Evolutionary conservation across 2,329 filamentous ascomycete species (phyloP).

Genomic region (Aureobasidium sp.): DNA sequence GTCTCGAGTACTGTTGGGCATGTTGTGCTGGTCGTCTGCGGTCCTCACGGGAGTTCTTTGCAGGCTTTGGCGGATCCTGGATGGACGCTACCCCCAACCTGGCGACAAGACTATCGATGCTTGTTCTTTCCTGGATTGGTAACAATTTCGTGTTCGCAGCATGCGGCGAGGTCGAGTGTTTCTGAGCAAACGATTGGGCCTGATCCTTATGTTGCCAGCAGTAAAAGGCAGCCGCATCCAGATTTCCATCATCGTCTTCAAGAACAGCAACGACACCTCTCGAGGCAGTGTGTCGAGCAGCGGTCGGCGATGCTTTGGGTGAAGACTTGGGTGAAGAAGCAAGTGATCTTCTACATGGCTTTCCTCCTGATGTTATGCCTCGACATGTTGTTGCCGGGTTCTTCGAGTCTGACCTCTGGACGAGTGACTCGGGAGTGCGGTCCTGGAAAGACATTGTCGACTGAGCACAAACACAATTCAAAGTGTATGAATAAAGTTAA

Average conservation of each 20-base stretch:
- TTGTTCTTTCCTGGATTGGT: slow-evolving; percentile 56
- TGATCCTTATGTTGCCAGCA: slow-evolving; percentile 97
- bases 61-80: background rate
- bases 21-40: background rate
- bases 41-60: background rate
- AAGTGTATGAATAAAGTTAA: background rate
- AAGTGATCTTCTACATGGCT: slow-evolving; percentile 71
- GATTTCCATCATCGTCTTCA: slow-evolving; percentile 48
- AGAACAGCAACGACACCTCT: slow-evolving; percentile 36
- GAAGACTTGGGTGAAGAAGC: slow-evolving; percentile 37
- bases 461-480: background rate
- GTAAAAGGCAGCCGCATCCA: slow-evolving; percentile 56
- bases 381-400: slow-evolving; percentile 78
- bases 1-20: background rate
- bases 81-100: slow-evolving; percentile 50
- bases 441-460: slow-evolving; percentile 11
- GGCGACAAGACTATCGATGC: slow-evolving; percentile 80
- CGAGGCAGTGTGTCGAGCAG: slow-evolving; percentile 19
- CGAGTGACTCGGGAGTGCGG: slow-evolving; percentile 68
- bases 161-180: slow-evolving; percentile 18
- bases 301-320: slow-evolving; percentile 27
- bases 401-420: slow-evolving; percentile 76
- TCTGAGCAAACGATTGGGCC: slow-evolving; percentile 43
- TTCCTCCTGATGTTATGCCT: slow-evolving; percentile 76
- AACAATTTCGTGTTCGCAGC: background rate